phyloP scores from a whole-genome alignment of 495 filamentous ascomycete species.

The Cairneyella variabilis region DNA sequence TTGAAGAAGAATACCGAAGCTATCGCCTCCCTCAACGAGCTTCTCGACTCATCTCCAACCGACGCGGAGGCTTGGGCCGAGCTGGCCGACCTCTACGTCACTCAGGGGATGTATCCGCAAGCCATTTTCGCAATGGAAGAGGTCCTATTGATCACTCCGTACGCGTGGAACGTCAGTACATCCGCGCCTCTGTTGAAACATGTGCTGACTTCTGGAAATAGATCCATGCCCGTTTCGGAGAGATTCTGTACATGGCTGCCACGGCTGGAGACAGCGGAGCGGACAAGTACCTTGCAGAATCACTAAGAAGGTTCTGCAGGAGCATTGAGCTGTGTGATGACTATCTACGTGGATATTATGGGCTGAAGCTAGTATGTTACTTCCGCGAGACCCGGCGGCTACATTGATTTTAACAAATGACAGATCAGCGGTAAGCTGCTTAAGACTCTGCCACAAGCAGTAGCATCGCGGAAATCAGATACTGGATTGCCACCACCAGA shows the following conservation, averaged over 20 bases:
- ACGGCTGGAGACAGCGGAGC: conserved; percentile 38
- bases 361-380: conserved; percentile 65
- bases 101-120: conserved; percentile 70
- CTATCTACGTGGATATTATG: conserved; percentile 90
- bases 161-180: conserved; percentile 85
- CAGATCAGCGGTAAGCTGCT: conserved; percentile 25
- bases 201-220: conserved; percentile 8
- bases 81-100: conserved; percentile 78
- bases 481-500: conserved; percentile 41
- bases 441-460: conserved; percentile 5
- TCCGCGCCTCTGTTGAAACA: not conserved
- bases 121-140: conserved; percentile 90
- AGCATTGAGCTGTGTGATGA: conserved; percentile 91
- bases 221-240: conserved; percentile 85
- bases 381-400: not conserved
- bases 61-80: conserved; percentile 95
- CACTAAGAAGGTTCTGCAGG: conserved; percentile 78
- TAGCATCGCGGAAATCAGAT: conserved; percentile 25
- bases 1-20: conserved; percentile 67
- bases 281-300: conserved; percentile 56
- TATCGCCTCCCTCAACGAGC: conserved; percentile 63
- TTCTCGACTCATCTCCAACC: conserved; percentile 80
- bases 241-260: conserved; percentile 70
- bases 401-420: conserved; percentile 15
- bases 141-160: conserved; percentile 80